phyloP scores from a whole-genome alignment of 164 flowering plant genomes.

The Brasenia schreberi region DNA sequence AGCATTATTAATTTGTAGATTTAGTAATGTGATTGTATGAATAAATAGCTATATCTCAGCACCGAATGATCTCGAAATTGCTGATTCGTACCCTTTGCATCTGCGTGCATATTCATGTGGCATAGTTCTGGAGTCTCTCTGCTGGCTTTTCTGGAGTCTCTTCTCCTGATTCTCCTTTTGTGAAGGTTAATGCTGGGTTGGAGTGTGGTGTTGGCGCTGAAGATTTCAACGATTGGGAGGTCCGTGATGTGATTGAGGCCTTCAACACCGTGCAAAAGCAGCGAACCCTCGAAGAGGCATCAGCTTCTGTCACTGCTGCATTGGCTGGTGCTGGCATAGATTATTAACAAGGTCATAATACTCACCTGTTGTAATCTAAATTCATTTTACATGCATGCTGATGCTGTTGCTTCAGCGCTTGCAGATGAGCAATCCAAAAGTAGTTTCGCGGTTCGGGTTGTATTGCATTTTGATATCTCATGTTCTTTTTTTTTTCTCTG shows the following conservation, averaged over 20 bases:
- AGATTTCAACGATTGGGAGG: constrained; percentile 58
- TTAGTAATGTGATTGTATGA: no score
- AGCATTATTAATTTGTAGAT: no score
- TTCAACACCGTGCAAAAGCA: constrained; percentile 57
- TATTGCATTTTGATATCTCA: not conserved
- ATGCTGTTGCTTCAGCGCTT: not conserved
- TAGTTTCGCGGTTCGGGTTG: not conserved
- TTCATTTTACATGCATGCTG: not conserved
- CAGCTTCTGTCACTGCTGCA: constrained; percentile 75
- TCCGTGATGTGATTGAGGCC: constrained; percentile 59
- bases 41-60: no score
- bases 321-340: constrained; percentile 37
- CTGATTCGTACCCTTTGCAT: no score
- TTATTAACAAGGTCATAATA: constrained; percentile 1
- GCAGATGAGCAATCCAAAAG: not conserved
- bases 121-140: no score
- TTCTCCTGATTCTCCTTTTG: no score
- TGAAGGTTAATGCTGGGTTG: constrained; percentile 40
- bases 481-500: not conserved
- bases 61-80: no score
- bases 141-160: no score
- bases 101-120: no score
- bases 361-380: not conserved
- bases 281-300: constrained; percentile 92
- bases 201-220: constrained; percentile 84